Evolutionary conservation across 2,329 filamentous ascomycete species (phyloP).

Genomic region (Pyricularia pennisetigena): DNA sequence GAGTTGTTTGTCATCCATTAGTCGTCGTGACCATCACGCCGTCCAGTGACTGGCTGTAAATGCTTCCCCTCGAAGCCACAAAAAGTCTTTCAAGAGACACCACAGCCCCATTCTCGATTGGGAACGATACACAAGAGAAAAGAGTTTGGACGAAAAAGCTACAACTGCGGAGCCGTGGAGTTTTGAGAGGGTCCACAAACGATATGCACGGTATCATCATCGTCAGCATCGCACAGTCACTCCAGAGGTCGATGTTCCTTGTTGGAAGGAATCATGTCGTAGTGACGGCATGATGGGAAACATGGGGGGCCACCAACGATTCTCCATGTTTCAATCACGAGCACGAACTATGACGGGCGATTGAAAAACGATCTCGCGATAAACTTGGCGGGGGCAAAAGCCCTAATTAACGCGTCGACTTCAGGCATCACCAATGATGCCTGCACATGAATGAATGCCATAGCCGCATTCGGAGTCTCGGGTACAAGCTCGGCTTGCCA

Average conservation of each 20-base stretch:
- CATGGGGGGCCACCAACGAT: not conserved
- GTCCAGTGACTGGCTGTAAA: not conserved
- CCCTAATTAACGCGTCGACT: not conserved
- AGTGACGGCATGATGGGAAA: not conserved
- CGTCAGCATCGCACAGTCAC: not conserved
- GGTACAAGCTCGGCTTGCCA: not conserved
- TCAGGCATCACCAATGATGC: not conserved
- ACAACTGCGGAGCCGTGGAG: not conserved
- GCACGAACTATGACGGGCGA: not conserved
- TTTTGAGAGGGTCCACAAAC: not conserved
- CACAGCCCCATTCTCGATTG: not conserved
- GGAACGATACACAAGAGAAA: not conserved
- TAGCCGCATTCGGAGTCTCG: not conserved
- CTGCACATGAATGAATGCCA: not conserved
- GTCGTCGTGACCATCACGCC: not conserved
- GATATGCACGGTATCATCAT: not conserved
- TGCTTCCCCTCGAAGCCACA: not conserved
- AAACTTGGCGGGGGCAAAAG: not conserved
- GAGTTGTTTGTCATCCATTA: not conserved
- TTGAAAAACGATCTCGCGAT: not conserved
- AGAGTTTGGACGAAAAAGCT: not conserved
- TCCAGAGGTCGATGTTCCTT: not conserved
- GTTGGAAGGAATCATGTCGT: not conserved
- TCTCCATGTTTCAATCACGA: not conserved
- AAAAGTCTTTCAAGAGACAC: not conserved